A percentile compares a stretch with the other conserved stretches of the same genome.
Evolutionary conservation across 768 basidiomycete genomes (phyloP).

Genomic region (Leccinellum albellum): DNA sequence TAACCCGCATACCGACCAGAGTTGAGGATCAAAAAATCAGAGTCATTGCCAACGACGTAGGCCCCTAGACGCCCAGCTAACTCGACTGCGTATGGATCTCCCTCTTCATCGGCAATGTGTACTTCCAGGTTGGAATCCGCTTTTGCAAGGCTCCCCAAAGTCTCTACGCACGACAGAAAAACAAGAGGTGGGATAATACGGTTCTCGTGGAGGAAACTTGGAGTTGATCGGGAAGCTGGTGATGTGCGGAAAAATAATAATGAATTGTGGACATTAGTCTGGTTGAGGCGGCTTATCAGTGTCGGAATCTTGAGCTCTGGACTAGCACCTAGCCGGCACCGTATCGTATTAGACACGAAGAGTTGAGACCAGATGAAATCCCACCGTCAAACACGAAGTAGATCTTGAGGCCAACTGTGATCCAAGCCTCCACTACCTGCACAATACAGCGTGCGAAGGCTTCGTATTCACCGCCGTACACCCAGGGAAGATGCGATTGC

Average conservation of each 20-base stretch:
- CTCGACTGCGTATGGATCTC: slow-evolving; percentile 81
- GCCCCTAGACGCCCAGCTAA: slow-evolving; percentile 69
- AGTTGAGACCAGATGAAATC: slow-evolving; percentile 17
- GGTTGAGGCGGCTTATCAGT: slow-evolving; percentile 51
- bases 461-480: slow-evolving; percentile 79
- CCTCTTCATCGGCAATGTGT: slow-evolving; percentile 78
- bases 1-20: slow-evolving; percentile 75
- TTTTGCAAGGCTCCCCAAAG: slow-evolving; percentile 41
- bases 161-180: slow-evolving; percentile 55
- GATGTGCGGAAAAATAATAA: slow-evolving; percentile 84
- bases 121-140: slow-evolving; percentile 42
- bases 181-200: slow-evolving; percentile 69
- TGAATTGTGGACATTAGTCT: slow-evolving; percentile 56
- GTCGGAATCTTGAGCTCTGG: slow-evolving; percentile 75
- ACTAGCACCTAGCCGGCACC: slow-evolving; percentile 49
- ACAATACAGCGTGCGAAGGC: slow-evolving; percentile 49
- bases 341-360: slow-evolving; percentile 10
- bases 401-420: slow-evolving; percentile 57
- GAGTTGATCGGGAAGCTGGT: slow-evolving; percentile 51
- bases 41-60: slow-evolving; percentile 77
- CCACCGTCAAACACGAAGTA: slow-evolving; percentile 83
- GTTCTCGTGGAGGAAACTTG: slow-evolving; percentile 69
- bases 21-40: slow-evolving; percentile 78
- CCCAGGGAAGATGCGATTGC: slow-evolving; percentile 68
- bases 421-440: slow-evolving; percentile 61